These are phyloP conservation scores for Komagataella mondaviorum DNA, from an alignment of 805 yeast genomes.

Conservation along the genomic window DNA sequence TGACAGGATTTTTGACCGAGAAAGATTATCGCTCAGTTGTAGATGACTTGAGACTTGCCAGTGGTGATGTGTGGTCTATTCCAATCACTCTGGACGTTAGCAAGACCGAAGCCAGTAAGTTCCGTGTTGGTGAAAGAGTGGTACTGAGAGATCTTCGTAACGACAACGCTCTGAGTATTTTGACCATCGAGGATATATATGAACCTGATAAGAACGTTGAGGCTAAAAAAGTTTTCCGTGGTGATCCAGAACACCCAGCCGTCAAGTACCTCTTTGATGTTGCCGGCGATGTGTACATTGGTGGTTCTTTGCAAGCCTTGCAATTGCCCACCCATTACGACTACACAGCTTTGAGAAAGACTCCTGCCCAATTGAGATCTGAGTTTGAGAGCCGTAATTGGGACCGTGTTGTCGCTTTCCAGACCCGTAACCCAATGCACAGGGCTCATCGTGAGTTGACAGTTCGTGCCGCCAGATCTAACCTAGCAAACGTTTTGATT, in stretches of 20 bases:
- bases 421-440: conserved; percentile 97
- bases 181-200: conserved; percentile 70
- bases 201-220: conserved; percentile 69
- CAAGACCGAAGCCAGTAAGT: conserved; percentile 29
- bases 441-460: conserved; percentile 96
- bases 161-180: conserved; percentile 64
- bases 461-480: conserved; percentile 90
- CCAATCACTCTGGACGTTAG: conserved; percentile 83
- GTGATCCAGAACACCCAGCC: conserved; percentile 97
- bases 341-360: conserved; percentile 73
- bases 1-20: conserved; percentile 52
- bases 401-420: conserved; percentile 90
- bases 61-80: conserved; percentile 80
- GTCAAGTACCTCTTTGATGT: conserved; percentile 53
- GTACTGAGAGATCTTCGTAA: conserved; percentile 75
- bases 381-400: conserved; percentile 76
- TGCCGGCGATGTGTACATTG: conserved; percentile 77
- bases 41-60: conserved; percentile 50
- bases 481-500: conserved; percentile 75
- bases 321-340: conserved; percentile 81
- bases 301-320: conserved; percentile 80
- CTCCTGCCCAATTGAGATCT: conserved; percentile 80
- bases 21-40: conserved; percentile 61
- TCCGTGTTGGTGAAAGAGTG: conserved; percentile 45
- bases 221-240: conserved; percentile 83